These are phyloP conservation scores for Cymodocea nodosa DNA, from an alignment of 116 monocot genomes.

Conservation along the genomic window DNA sequence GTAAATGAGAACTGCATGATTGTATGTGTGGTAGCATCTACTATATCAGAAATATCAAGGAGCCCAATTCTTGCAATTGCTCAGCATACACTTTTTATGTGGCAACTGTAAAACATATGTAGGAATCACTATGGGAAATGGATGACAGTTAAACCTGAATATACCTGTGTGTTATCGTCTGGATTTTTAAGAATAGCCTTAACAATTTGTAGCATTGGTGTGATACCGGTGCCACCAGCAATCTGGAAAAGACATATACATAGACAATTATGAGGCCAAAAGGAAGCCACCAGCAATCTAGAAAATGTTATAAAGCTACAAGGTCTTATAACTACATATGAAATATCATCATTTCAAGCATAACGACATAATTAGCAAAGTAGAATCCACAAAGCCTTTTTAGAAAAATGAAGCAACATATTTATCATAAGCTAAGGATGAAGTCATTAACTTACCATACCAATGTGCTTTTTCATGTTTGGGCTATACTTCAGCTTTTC, in stretches of 20 bases:
- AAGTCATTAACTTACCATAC: constrained; percentile 53
- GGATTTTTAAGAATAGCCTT: constrained; percentile 80
- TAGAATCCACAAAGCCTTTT: background rate
- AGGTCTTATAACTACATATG: too few relatives aligned
- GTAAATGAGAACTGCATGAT: too few relatives aligned
- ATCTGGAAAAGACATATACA: constrained; percentile 11
- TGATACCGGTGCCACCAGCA: constrained; percentile 88
- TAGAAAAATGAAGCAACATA: background rate
- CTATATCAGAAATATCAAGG: too few relatives aligned
- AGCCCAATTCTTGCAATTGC: too few relatives aligned
- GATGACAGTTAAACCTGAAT: background rate
- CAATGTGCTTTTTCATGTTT: constrained; percentile 94
- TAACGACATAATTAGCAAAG: too few relatives aligned
- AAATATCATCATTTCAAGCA: too few relatives aligned
- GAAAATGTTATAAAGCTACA: too few relatives aligned
- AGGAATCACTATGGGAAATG: background rate
- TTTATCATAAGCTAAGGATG: background rate
- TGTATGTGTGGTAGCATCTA: too few relatives aligned
- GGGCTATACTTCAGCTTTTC: constrained; percentile 91
- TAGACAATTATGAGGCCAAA: background rate
- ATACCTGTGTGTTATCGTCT: constrained; percentile 85
- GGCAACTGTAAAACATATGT: too few relatives aligned
- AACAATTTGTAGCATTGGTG: constrained; percentile 91
- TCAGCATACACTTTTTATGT: too few relatives aligned
- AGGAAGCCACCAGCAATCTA: too few relatives aligned